These are phyloP conservation scores for Diversispora eburnea DNA, from an alignment of 192 early-diverging fungal species.

Conservation along the genomic window DNA sequence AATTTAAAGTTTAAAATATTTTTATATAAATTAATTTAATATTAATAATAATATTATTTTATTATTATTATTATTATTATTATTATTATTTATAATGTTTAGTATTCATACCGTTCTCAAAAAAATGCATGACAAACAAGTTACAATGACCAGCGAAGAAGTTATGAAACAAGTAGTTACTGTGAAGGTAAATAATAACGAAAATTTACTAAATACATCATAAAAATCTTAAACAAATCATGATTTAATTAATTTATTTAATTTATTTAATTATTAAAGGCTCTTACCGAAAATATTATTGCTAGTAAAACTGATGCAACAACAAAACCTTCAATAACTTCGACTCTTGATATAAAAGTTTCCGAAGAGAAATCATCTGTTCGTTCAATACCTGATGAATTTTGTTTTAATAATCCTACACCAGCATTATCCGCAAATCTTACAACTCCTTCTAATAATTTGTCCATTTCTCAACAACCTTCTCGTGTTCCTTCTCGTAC, in stretches of 20 bases:
- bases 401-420: not conserved
- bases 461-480: not conserved
- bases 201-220: not conserved
- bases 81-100: not conserved
- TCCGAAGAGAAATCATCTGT: too few relatives aligned
- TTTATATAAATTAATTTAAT: too few relatives aligned
- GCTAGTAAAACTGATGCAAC: not conserved
- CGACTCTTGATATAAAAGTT: not conserved
- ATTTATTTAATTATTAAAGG: not conserved
- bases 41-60: not conserved
- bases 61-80: not conserved
- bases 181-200: conserved; percentile 15
- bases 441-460: not conserved
- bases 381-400: not conserved
- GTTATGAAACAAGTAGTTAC: conserved; percentile 29
- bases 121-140: conserved; percentile 35
- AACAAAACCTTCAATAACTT: not conserved
- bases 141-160: conserved; percentile 36
- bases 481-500: not conserved
- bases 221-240: not conserved
- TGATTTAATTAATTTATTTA: not conserved
- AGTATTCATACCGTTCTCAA: conserved; percentile 38
- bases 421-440: not conserved
- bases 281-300: conserved; percentile 27
- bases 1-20: not conserved